Conservation (phyloP, 129 eudicot genomes). For the Cynara cardunculus region DNA sequence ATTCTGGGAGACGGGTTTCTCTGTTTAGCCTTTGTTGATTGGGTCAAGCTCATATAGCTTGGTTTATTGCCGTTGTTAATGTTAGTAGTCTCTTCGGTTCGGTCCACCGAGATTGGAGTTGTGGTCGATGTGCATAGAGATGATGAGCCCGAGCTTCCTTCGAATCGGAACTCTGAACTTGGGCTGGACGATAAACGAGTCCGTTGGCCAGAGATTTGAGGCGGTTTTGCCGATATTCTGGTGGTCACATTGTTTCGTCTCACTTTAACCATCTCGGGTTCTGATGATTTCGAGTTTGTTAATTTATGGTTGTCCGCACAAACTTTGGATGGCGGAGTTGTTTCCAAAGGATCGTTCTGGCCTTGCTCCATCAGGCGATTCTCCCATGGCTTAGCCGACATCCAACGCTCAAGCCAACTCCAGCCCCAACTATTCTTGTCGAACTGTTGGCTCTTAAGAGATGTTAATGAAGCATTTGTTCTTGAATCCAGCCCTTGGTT, state of each 20-base stretch:
- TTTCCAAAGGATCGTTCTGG: slow-evolving; percentile 34
- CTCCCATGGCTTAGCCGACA: slow-evolving; percentile 99
- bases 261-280: slow-evolving; percentile 48
- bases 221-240: slow-evolving; percentile 57
- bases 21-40: slow-evolving; percentile 82
- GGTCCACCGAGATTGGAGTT: slow-evolving; percentile 69
- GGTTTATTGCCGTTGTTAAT: slow-evolving; percentile 40
- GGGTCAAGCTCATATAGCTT: slow-evolving; percentile 79
- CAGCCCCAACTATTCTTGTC: slow-evolving; percentile 70
- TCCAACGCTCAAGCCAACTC: slow-evolving; percentile 99
- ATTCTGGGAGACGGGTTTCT: slow-evolving; percentile 49
- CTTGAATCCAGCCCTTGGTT: slow-evolving; percentile 35
- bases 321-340: slow-evolving; percentile 49
- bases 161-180: slow-evolving; percentile 58
- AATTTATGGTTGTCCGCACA: slow-evolving; percentile 12
- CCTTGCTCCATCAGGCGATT: slow-evolving; percentile 74
- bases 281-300: slow-evolving; percentile 41
- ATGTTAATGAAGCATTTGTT: slow-evolving; percentile 28
- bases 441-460: slow-evolving; percentile 42
- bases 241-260: slow-evolving; percentile 61
- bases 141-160: slow-evolving; percentile 83
- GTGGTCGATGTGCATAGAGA: slow-evolving; percentile 68
- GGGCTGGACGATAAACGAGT: slow-evolving; percentile 79
- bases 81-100: slow-evolving; percentile 39
- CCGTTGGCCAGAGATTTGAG: slow-evolving; percentile 31